Evolutionary conservation across 768 basidiomycete genomes (phyloP), one percentile per base, ranked within the genome.

Genomic region (Phylloporus arenicola): DNA sequence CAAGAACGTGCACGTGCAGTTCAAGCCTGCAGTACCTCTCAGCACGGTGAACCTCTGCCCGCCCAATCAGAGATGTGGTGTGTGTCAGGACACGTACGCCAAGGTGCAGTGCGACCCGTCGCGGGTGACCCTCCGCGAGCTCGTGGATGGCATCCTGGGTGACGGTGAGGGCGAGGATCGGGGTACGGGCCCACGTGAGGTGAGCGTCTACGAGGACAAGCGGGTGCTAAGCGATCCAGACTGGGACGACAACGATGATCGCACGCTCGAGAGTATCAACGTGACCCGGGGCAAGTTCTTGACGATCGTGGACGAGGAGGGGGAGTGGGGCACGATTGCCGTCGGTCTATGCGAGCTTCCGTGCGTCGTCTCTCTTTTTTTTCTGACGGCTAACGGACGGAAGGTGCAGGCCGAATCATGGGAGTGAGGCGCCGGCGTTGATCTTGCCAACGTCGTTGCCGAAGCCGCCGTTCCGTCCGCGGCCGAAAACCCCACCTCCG

Each of bases 211-310:
- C 59, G 91, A 97, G 67, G 92, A 88, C 42, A 84, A 86, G 58
- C 77, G 93, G 39, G 69, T 99, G 40, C 70, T 99, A 48, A 86
- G 83, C 55, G 96, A 98, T 61, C 91, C 92, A 7, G 95, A 98
- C 62, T 95, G 88, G 77, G 86, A 91, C 41, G 94, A 97, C 59
- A 97, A 97, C 59, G 64, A 80, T 53, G 84, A 79, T 3, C 77
- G 86, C 53, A 92, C 90, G 42, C 64, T 99, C 57, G 87, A 82
- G 56, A 88, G 89, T 57, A 62, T 98, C 48, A 86, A 80, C 42
- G 82, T 95, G 29, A 81, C 78, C 0, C 71, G 84, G 48, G 92
- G 94, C 37, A 93, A 85, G 70, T 95, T 96, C 71, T 62, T 98
- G 61, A 82, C 83, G 5, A 86, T 97, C 30, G 84, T 84, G 4